Percentiles rank a stretch among this genome's conserved stretches.
phyloP scores from a whole-genome alignment of 805 yeast species.

The Teunomyces gatunensis region DNA sequence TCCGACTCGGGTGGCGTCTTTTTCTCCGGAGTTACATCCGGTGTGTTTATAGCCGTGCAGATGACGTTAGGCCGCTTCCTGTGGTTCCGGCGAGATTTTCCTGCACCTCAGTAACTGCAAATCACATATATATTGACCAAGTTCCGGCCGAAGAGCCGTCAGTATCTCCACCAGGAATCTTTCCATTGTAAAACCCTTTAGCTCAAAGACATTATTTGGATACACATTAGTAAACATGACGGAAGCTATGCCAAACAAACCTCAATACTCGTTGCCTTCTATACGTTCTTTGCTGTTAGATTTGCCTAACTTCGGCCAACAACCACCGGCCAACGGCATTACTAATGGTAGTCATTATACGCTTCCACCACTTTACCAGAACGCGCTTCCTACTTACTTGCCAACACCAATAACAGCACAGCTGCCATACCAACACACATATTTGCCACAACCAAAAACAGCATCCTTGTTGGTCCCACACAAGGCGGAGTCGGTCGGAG shows the following conservation, averaged over 20 bases:
- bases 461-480: conserved; percentile 1
- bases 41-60: not conserved
- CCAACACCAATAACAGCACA: conserved; percentile 3
- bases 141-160: conserved; percentile 1
- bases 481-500: not conserved
- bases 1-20: not conserved
- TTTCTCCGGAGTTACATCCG: conserved; percentile 1
- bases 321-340: not conserved
- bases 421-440: conserved; percentile 2
- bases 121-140: not conserved
- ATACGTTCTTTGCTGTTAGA: conserved; percentile 35
- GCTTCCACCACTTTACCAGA: conserved; percentile 1
- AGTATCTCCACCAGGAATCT: not conserved
- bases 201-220: not conserved
- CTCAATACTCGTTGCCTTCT: conserved; percentile 26
- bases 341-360: not conserved
- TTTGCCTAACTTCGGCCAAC: conserved; percentile 18
- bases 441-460: conserved; percentile 1
- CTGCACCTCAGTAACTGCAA: conserved; percentile 1
- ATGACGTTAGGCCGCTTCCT: conserved; percentile 5
- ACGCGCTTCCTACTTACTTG: not conserved
- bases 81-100: not conserved
- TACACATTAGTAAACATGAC: not conserved
- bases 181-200: not conserved
- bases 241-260: conserved; percentile 4